These are phyloP conservation scores for Fusarium pseudocircinatum DNA, from an alignment of 2,329 filamentous ascomycete species.

Conservation along the genomic window DNA sequence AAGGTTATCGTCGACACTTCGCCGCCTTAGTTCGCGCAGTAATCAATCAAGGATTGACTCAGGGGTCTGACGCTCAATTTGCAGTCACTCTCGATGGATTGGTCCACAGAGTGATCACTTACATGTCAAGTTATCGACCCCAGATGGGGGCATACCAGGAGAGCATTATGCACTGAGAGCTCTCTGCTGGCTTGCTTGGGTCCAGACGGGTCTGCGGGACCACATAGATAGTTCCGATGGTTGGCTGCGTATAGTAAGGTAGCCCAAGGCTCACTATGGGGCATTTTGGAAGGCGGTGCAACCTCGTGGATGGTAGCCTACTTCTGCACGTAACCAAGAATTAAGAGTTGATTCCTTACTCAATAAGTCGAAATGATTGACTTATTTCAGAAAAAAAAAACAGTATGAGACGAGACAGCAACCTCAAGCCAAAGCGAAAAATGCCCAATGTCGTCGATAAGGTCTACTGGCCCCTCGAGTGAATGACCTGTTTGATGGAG, in stretches of 20 bases:
- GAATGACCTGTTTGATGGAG: neutral
- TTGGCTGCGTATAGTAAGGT: neutral
- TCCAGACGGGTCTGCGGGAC: neutral
- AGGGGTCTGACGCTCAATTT: conserved; percentile 19
- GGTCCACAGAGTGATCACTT: neutral
- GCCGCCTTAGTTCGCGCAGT: neutral
- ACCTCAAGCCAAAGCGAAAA: neutral
- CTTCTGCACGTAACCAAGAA: neutral
- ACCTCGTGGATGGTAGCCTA: neutral
- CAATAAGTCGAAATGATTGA: neutral
- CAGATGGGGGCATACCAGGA: neutral
- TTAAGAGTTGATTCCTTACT: neutral
- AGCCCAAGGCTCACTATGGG: conserved; percentile 13
- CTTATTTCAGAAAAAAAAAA: neutral
- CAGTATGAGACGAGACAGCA: neutral
- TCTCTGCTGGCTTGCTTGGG: neutral
- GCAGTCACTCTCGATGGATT: conserved; percentile 1
- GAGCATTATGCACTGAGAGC: no score
- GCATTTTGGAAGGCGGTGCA: conserved; percentile 13
- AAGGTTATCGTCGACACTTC: conserved; percentile 17
- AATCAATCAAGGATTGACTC: neutral
- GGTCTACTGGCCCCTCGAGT: neutral
- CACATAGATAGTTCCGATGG: neutral
- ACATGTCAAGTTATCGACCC: conserved; percentile 3
- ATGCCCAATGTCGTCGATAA: neutral